phyloP scores from a whole-genome alignment of 2,329 filamentous ascomycete genomes.

The Chaetomium sp. region DNA sequence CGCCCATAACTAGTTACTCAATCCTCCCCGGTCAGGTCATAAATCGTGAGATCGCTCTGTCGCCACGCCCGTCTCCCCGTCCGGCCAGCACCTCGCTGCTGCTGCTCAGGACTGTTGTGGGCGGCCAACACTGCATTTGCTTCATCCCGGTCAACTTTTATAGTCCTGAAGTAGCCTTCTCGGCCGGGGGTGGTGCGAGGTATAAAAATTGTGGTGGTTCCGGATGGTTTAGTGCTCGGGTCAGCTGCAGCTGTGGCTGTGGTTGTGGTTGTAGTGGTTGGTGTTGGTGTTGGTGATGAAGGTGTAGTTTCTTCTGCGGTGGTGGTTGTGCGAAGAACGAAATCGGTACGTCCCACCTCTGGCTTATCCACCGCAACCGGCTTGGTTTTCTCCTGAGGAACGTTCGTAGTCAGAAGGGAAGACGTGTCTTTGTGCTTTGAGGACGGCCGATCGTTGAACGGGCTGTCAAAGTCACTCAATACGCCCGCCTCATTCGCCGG shows the following conservation, averaged over 20 bases:
- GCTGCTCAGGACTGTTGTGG: not conserved
- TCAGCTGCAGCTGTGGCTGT: not conserved
- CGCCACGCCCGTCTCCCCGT: constrained; percentile 14
- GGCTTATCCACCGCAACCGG: no score
- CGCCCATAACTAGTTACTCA: not conserved
- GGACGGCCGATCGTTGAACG: no score
- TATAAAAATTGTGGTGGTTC: constrained; percentile 23
- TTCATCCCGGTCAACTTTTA: constrained; percentile 22
- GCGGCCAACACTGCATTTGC: constrained; percentile 13
- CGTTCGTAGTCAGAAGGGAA: no score
- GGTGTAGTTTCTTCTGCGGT: no score
- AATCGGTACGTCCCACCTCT: no score
- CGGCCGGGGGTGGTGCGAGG: constrained; percentile 24
- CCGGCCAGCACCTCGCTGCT: not conserved
- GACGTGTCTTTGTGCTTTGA: no score
- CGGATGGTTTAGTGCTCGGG: not conserved
- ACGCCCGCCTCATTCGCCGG: no score
- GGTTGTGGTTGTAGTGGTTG: not conserved
- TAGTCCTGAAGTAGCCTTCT: constrained; percentile 22
- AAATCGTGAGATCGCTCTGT: constrained; percentile 20
- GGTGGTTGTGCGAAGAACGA: no score
- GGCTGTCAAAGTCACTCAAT: no score
- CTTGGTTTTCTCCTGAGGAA: no score
- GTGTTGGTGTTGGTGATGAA: no score
- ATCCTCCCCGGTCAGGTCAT: constrained; percentile 25